A percentile compares a stretch with the other conserved stretches of the same genome.
Conservation (phyloP, 805 yeast genomes). For the Lachancea sp. region DNA sequence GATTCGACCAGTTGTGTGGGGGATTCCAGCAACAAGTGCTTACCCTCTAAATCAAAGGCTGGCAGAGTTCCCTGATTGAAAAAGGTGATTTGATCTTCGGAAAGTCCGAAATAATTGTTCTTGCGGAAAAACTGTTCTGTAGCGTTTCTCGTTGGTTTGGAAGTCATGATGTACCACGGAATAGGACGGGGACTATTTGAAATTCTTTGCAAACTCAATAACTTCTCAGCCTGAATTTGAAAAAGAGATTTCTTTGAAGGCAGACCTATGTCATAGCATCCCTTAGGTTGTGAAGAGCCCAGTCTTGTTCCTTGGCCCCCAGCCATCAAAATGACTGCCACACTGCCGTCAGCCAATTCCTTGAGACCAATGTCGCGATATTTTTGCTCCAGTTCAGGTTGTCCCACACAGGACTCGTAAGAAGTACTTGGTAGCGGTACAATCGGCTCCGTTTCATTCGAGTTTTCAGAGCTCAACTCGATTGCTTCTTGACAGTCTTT, state of each 20-base stretch:
- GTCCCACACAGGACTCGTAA: constrained; percentile 41
- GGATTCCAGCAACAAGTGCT: constrained; percentile 57
- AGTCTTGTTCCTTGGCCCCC: constrained; percentile 98
- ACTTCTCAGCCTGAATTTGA: constrained; percentile 88
- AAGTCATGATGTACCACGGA: constrained; percentile 93
- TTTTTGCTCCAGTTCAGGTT: constrained; percentile 27
- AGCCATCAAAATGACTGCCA: constrained; percentile 88
- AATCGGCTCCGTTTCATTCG: constrained; percentile 24
- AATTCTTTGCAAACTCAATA: constrained; percentile 50
- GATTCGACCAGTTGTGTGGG: constrained; percentile 60
- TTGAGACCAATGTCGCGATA: constrained; percentile 55
- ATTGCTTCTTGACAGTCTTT: constrained; percentile 39
- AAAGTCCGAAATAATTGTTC: constrained; percentile 67
- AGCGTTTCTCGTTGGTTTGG: constrained; percentile 70
- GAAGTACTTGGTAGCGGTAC: constrained; percentile 51
- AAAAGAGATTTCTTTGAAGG: constrained; percentile 82
- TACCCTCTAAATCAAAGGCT: constrained; percentile 68
- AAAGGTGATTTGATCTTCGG: constrained; percentile 53
- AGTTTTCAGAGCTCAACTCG: constrained; percentile 28
- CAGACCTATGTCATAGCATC: constrained; percentile 81
- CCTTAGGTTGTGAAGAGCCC: constrained; percentile 88
- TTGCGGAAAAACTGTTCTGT: constrained; percentile 66
- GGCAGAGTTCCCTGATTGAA: constrained; percentile 96
- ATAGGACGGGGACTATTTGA: constrained; percentile 31
- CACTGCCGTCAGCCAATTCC: constrained; percentile 64